These are phyloP conservation scores for Neoascochyta sp. DNA, from an alignment of 2,329 filamentous ascomycete species.

Conservation along the genomic window DNA sequence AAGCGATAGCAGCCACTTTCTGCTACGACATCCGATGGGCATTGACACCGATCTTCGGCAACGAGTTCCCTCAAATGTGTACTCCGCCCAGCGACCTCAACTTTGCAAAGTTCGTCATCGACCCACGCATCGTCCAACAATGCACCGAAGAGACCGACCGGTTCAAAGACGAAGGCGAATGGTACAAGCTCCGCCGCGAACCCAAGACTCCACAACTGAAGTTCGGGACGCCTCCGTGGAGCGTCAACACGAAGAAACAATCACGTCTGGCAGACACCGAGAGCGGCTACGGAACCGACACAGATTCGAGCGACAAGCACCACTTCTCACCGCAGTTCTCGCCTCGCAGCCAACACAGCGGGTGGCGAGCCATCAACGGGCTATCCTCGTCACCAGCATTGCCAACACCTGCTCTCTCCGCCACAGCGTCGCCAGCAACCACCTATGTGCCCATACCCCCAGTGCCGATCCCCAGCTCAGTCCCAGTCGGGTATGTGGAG, in stretches of 20 bases:
- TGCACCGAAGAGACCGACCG: slow-evolving; percentile 38
- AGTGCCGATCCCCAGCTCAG: slow-evolving; percentile 12
- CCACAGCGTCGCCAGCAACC: too few relatives aligned
- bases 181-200: slow-evolving; percentile 11
- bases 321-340: slow-evolving; percentile 41
- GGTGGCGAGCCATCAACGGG: too few relatives aligned
- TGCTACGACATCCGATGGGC: slow-evolving; percentile 80
- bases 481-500: slow-evolving; percentile 8
- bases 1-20: slow-evolving; percentile 83
- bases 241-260: slow-evolving; percentile 5
- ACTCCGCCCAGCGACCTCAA: slow-evolving; percentile 58
- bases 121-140: slow-evolving; percentile 36
- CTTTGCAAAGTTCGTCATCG: slow-evolving; percentile 52
- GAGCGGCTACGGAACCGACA: slow-evolving; percentile 44
- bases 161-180: slow-evolving; percentile 29
- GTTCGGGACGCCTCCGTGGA: slow-evolving; percentile 15
- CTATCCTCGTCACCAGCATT: too few relatives aligned
- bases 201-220: slow-evolving; percentile 10
- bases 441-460: slow-evolving; percentile 3
- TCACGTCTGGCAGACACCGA: slow-evolving; percentile 26
- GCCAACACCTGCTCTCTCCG: too few relatives aligned
- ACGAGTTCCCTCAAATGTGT: slow-evolving; percentile 72
- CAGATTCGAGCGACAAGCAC: slow-evolving; percentile 36
- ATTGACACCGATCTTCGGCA: slow-evolving; percentile 85
- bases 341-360: slow-evolving; percentile 27